Conservation (phyloP, 306 rosid species). For the Biancaea sappan region DNA sequence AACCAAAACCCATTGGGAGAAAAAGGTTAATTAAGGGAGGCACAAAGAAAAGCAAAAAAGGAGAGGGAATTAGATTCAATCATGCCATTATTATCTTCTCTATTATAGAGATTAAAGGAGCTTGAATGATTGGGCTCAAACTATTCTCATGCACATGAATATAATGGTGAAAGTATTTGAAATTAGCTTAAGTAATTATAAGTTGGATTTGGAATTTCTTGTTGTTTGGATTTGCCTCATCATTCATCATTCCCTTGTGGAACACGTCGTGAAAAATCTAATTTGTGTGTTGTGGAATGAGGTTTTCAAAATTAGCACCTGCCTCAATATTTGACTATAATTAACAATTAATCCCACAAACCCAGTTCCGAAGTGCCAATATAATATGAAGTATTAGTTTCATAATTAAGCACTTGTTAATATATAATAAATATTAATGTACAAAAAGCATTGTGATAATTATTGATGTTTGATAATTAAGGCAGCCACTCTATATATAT, state of each 20-base stretch:
- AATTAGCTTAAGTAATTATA: no score
- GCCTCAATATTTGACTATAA: slow-evolving; percentile 37
- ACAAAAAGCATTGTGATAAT: slow-evolving; percentile 27
- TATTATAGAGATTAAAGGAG: slow-evolving; percentile 17
- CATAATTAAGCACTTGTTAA: slow-evolving; percentile 31
- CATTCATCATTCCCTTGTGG: slow-evolving; percentile 27
- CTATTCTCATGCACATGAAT: slow-evolving; percentile 2
- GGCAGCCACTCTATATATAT: slow-evolving; percentile 38
- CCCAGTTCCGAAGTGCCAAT: slow-evolving; percentile 39
- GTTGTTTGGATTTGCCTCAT: slow-evolving; percentile 34
- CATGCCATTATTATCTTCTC: slow-evolving; percentile 17
- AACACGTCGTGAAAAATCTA: slow-evolving; percentile 38
- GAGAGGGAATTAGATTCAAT: slow-evolving; percentile 13
- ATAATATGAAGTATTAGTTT: slow-evolving; percentile 39
- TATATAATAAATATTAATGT: no score
- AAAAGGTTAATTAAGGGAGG: slow-evolving; percentile 2
- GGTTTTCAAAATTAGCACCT: slow-evolving; percentile 33
- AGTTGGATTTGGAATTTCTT: slow-evolving; percentile 27
- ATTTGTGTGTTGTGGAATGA: slow-evolving; percentile 15
- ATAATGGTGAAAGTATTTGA: slow-evolving; percentile 16
- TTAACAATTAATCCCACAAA: slow-evolving; percentile 32
- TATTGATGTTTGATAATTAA: slow-evolving; percentile 42
- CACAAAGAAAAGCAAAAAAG: slow-evolving; percentile 15
- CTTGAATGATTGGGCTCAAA: neutral
- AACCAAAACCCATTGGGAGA: neutral